Conservation (phyloP, 2,329 filamentous ascomycete genomes). For the Diplodia scrobiculata region DNA sequence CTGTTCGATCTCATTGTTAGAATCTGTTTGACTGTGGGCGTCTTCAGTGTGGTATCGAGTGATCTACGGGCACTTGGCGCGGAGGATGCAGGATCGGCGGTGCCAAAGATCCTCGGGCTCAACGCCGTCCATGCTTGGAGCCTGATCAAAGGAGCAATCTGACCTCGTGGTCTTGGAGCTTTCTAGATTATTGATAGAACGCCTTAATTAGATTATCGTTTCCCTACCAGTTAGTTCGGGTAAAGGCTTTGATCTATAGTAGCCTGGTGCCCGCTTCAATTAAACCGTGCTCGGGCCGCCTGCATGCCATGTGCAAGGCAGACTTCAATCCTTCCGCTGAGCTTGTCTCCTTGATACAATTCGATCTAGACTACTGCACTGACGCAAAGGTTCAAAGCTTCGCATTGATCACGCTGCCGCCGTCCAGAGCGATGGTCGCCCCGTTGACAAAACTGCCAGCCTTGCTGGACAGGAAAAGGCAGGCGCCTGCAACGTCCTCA, state of each 20-base stretch:
- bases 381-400: conserved; percentile 39
- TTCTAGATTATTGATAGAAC: neutral
- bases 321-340: neutral
- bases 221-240: neutral
- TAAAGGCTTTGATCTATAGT: neutral
- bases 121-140: conserved; percentile 23
- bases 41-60: neutral
- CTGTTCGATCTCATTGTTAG: conserved; percentile 36
- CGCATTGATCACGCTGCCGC: conserved; percentile 43
- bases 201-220: neutral
- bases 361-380: neutral
- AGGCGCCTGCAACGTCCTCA: conserved; percentile 70
- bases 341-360: neutral
- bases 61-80: neutral
- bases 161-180: neutral
- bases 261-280: neutral
- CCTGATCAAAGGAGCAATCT: conserved; percentile 14
- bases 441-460: conserved; percentile 59
- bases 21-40: conserved; percentile 16
- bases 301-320: neutral
- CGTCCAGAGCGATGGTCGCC: conserved; percentile 49
- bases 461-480: conserved; percentile 67
- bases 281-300: neutral
- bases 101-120: neutral
- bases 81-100: neutral